Base-by-base conservation (phyloP, 768 basidiomycete genomes). In the Multifurca ochricompacta region DNA sequence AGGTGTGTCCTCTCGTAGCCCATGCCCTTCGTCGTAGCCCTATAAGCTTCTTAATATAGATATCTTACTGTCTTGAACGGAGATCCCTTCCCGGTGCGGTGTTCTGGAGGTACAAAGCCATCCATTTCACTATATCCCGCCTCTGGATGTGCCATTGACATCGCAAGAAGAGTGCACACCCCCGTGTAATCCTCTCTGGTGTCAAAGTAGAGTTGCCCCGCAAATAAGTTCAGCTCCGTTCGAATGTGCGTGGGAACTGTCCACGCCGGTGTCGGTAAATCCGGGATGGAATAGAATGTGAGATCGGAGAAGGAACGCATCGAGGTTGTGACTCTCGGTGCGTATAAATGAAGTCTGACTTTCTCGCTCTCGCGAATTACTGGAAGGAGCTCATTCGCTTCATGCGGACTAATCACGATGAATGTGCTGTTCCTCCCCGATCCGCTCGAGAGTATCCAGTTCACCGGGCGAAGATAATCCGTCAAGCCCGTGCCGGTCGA, bases 251-350 rank as follows among this genome's bases (percentile, higher is more conserved):
- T 14, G 7, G 54, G 42, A 6, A 28, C 25, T 18, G 32, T 28
- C 48, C 45, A 39, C 27, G n/a, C 16, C 13, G 10, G 7, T 13
- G 11, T 9, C 7, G 35, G 42, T 14, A 16, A 36, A 5, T 19
- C 19, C 18, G 54, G 42, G 42, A 56, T 39, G 35, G 6, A 30
- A 39, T 44, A 42, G 41, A 43, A 56, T 3, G 31, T 41, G 48
- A 56, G 54, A 31, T 49, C 40, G n/a, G 54, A 49, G 40, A 56
- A 56, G 32, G 54, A 39, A 11, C 36, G 39, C 54, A 50, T 50
- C 11, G 48, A 35, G 31, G n/a, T 19, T 10, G 34, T 36, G 42
- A 50, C 48, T 23, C 48, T 32, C 9, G 54, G 48, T 21, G 54
- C 48, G 13, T 56, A 56, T 23, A 56, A 23, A 18, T 56, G 54